A percentile compares a stretch with the other conserved stretches of the same genome.
These are phyloP conservation scores for Butyriboletus loyo DNA, from an alignment of 768 basidiomycete genomes.

Conservation along the genomic window DNA sequence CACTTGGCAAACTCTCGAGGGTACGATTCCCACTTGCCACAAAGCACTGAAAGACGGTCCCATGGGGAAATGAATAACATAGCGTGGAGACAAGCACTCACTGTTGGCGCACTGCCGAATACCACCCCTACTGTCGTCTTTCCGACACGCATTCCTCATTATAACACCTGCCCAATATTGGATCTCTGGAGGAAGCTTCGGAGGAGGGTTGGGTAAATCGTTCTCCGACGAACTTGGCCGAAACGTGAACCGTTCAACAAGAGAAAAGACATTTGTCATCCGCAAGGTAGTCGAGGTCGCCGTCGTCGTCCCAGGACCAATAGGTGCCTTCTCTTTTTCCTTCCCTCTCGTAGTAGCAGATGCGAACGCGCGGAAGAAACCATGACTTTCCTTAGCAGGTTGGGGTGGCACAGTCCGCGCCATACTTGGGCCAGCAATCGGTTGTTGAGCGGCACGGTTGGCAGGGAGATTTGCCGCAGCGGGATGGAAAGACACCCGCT, in stretches of 20 bases:
- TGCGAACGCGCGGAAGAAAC: slow-evolving; percentile 47
- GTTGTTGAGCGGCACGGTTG: slow-evolving; percentile 26
- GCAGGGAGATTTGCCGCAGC: slow-evolving; percentile 49
- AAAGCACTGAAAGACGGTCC: slow-evolving; percentile 60
- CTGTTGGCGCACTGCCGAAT: slow-evolving; percentile 98
- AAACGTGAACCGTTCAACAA: slow-evolving; percentile 96
- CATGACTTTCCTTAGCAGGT: slow-evolving; percentile 33
- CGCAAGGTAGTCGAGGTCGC: slow-evolving; percentile 24
- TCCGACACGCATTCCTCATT: slow-evolving; percentile 98
- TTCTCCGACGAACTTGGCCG: slow-evolving; percentile 82
- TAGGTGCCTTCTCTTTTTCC: slow-evolving; percentile 41
- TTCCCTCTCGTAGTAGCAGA: slow-evolving; percentile 44
- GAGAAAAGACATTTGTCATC: slow-evolving; percentile 90
- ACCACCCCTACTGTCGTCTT: slow-evolving; percentile 90
- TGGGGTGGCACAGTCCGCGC: slow-evolving; percentile 13
- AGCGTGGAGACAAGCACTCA: slow-evolving; percentile 37
- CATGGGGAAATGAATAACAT: neutral
- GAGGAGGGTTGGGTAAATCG: slow-evolving; percentile 64
- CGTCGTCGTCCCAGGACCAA: slow-evolving; percentile 18
- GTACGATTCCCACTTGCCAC: slow-evolving; percentile 90
- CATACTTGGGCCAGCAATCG: slow-evolving; percentile 27
- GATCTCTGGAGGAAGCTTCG: slow-evolving; percentile 81
- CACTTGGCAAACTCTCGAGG: slow-evolving; percentile 98
- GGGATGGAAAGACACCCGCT: slow-evolving; percentile 76
- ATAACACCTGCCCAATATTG: slow-evolving; percentile 99